Conservation (phyloP, 2,329 filamentous ascomycete genomes). For the Rosellinia necatrix region DNA sequence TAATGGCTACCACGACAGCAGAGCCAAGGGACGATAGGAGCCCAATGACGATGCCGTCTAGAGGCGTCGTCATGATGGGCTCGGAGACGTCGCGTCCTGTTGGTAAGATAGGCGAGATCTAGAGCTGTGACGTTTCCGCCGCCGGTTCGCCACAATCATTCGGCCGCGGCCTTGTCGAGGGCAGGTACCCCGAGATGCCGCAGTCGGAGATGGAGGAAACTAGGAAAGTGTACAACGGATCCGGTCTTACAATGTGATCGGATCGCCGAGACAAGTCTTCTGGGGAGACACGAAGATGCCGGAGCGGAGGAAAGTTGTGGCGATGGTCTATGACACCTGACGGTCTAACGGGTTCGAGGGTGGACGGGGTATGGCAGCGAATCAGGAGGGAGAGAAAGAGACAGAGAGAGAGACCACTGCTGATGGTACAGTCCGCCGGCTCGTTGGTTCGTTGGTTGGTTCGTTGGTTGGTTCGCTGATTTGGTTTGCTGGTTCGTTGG, state of each 20-base stretch:
- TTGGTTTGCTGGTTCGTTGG: too few relatives aligned
- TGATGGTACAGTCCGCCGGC: too few relatives aligned
- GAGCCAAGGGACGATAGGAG: conserved; percentile 93
- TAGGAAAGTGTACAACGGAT: background rate
- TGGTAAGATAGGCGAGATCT: conserved; percentile 4
- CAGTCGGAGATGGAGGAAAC: conserved; percentile 3
- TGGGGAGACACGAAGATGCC: too few relatives aligned
- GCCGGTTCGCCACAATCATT: conserved; percentile 38
- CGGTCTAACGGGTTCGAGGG: conserved; percentile 5
- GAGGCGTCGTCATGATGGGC: conserved; percentile 42
- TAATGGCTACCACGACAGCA: conserved; percentile 78
- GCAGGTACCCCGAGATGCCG: conserved; percentile 30
- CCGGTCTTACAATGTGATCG: too few relatives aligned
- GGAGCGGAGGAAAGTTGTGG: background rate
- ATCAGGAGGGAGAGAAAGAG: conserved; percentile 17
- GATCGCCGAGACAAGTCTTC: too few relatives aligned
- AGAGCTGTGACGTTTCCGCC: conserved; percentile 37
- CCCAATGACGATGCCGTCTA: conserved; percentile 86
- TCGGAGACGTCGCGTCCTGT: conserved; percentile 3
- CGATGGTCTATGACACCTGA: conserved; percentile 3
- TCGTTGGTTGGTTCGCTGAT: too few relatives aligned
- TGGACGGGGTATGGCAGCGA: conserved; percentile 19
- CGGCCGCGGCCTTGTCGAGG: conserved; percentile 36
- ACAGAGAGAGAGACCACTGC: too few relatives aligned
- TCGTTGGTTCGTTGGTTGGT: too few relatives aligned